Evolutionary conservation across 2,329 filamentous ascomycete species (phyloP).

Genomic region (Epichloe amarillans): DNA sequence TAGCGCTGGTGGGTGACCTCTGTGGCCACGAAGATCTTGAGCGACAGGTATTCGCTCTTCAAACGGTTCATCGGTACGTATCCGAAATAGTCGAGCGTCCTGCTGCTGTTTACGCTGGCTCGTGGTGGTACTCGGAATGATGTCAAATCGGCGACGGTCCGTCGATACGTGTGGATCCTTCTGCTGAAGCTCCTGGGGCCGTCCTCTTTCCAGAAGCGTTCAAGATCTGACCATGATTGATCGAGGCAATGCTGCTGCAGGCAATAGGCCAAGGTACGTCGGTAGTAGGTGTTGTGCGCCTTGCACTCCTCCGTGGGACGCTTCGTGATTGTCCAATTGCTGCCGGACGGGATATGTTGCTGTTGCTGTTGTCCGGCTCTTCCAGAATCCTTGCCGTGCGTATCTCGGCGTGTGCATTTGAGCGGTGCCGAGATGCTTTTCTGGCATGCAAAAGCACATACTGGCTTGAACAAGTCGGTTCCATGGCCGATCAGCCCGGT

Average conservation of each 20-base stretch:
- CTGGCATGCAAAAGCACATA: conserved; percentile 18
- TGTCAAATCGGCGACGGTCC: not conserved
- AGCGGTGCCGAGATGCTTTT: conserved; percentile 12
- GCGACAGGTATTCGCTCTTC: not conserved
- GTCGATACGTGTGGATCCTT: not conserved
- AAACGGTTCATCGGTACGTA: conserved; percentile 5
- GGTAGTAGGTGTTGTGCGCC: not conserved
- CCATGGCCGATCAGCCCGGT: conserved; percentile 9
- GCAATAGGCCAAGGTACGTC: not conserved
- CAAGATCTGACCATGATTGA: not conserved
- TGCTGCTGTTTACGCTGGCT: not conserved
- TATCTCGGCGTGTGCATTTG: conserved; percentile 9
- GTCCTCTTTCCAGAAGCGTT: not conserved
- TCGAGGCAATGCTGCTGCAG: not conserved
- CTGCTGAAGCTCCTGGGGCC: not conserved
- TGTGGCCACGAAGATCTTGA: not conserved
- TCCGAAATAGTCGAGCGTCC: conserved; percentile 7
- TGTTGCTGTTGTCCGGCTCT: too few species aligned
- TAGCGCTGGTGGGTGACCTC: conserved; percentile 10
- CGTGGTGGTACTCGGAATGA: not conserved
- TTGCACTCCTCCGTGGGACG: not conserved
- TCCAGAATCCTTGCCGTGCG: not conserved
- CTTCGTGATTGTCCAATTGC: not conserved
- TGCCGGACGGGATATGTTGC: not conserved
- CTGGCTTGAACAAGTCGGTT: conserved; percentile 13